Percentiles rank a stretch among this genome's conserved stretches.
Evolutionary conservation across 1,284 basidiomycete species (phyloP).

Genomic region (Trichosporon inkin): DNA sequence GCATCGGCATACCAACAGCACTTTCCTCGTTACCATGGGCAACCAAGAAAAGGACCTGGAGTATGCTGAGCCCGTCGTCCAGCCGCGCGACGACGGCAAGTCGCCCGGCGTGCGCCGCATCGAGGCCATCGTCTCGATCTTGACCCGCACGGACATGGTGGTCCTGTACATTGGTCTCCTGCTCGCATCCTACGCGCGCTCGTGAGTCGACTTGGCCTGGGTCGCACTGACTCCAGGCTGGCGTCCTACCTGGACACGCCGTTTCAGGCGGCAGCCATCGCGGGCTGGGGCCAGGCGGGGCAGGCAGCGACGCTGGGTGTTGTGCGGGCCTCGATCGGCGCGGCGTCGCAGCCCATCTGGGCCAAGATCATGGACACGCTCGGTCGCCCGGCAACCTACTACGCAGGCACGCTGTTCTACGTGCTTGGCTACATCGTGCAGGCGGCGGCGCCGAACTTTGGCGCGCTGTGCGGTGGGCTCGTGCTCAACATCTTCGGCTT

Average conservation of each 20-base stretch:
- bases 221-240: neutral
- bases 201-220: neutral
- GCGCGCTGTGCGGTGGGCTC: constrained; percentile 44
- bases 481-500: constrained; percentile 42
- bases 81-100: no score
- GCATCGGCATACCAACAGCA: no score
- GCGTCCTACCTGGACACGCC: neutral
- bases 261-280: constrained; percentile 5
- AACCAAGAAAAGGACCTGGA: no score
- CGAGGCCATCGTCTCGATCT: constrained; percentile 6
- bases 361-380: constrained; percentile 39
- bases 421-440: constrained; percentile 45
- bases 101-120: constrained; percentile 2
- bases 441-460: constrained; percentile 38
- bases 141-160: neutral
- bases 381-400: neutral
- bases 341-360: constrained; percentile 53
- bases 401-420: constrained; percentile 45
- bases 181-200: constrained; percentile 34
- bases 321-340: constrained; percentile 53
- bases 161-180: constrained; percentile 45
- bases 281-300: neutral
- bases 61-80: no score
- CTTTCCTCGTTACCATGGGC: neutral
- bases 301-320: constrained; percentile 1